Evolutionary conservation across 345 rosid genomes (phyloP).

Genomic region (Aquilaria malaccensis): DNA sequence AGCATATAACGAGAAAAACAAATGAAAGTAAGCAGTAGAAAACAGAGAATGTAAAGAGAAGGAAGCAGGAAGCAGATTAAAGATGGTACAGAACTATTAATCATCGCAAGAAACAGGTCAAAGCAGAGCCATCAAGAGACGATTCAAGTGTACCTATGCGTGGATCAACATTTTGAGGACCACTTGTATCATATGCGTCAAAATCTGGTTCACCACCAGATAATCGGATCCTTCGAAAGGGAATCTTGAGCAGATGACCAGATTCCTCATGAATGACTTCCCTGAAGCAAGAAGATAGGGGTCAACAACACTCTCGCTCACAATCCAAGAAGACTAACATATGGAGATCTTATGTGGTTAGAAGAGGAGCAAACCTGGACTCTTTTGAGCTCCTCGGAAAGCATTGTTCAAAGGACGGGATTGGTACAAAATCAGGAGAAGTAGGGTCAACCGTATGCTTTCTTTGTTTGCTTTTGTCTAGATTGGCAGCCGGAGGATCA

Average conservation of each 20-base stretch:
- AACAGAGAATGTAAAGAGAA: not conserved
- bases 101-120: not conserved
- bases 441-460: slow-evolving; percentile 82
- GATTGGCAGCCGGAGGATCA: slow-evolving; percentile 59
- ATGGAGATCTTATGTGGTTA: not conserved
- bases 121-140: not conserved
- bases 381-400: slow-evolving; percentile 94
- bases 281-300: slow-evolving; percentile 24
- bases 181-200: slow-evolving; percentile 92
- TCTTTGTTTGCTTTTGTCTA: slow-evolving; percentile 44
- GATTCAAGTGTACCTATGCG: slow-evolving; percentile 40
- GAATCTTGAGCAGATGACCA: slow-evolving; percentile 84
- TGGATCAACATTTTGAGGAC: slow-evolving; percentile 82
- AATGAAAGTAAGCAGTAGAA: not conserved
- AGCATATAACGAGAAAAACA: slow-evolving; percentile 2
- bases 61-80: not conserved
- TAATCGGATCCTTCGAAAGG: slow-evolving; percentile 78
- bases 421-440: slow-evolving; percentile 81
- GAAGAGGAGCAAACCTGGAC: slow-evolving; percentile 29
- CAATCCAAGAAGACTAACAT: too few species aligned
- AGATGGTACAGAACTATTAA: not conserved
- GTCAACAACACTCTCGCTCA: too few species aligned
- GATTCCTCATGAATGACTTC: slow-evolving; percentile 78
- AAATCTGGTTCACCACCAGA: slow-evolving; percentile 82
- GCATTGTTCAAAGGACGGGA: slow-evolving; percentile 87